A percentile compares a stretch with the other conserved stretches of the same genome.
These are phyloP conservation scores for Populus davidiana DNA, from an alignment of 345 rosid genomes.

Conservation along the genomic window DNA sequence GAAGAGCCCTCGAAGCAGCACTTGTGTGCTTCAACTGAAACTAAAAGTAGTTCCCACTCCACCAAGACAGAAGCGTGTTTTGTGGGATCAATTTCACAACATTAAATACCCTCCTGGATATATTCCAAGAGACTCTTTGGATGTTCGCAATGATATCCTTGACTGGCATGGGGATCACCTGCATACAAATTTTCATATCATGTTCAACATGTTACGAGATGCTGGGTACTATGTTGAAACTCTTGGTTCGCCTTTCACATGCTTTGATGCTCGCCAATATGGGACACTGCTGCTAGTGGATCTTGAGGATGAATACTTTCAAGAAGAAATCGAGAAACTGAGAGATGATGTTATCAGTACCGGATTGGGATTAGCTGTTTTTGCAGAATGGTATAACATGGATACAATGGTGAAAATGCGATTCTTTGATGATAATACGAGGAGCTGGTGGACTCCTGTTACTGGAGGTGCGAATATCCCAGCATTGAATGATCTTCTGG, in stretches of 20 bases:
- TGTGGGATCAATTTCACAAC: slow-evolving; percentile 98
- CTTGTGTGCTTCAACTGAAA: slow-evolving; percentile 76
- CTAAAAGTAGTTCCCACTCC: slow-evolving; percentile 86
- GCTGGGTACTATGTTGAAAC: slow-evolving; percentile 91
- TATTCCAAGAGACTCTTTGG: slow-evolving; percentile 97
- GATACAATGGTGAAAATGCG: slow-evolving; percentile 99
- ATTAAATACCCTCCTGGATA: slow-evolving; percentile 98
- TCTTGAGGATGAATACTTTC: slow-evolving; percentile 92
- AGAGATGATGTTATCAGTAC: slow-evolving; percentile 71
- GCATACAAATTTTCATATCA: slow-evolving; percentile 88
- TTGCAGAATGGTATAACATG: slow-evolving; percentile 97
- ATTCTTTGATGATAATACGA: slow-evolving; percentile 93
- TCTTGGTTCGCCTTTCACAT: slow-evolving; percentile 95
- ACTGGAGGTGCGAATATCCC: slow-evolving; percentile 99
- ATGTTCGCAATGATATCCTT: slow-evolving; percentile 94
- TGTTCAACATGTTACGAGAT: slow-evolving; percentile 93
- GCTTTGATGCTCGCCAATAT: slow-evolving; percentile 88
- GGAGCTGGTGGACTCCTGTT: slow-evolving; percentile 99
- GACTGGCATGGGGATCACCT: slow-evolving; percentile 99
- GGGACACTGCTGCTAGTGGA: slow-evolving; percentile 96
- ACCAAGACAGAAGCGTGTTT: slow-evolving; percentile 73
- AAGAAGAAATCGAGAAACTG: slow-evolving; percentile 86
- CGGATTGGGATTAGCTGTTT: slow-evolving; percentile 83
- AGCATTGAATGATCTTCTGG: slow-evolving; percentile 83
- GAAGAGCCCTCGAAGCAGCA: slow-evolving; percentile 53